Evolutionary conservation across 768 basidiomycete genomes (phyloP), one percentile per base, ranked within the genome.

Genomic region (Pleurotus platypus): DNA sequence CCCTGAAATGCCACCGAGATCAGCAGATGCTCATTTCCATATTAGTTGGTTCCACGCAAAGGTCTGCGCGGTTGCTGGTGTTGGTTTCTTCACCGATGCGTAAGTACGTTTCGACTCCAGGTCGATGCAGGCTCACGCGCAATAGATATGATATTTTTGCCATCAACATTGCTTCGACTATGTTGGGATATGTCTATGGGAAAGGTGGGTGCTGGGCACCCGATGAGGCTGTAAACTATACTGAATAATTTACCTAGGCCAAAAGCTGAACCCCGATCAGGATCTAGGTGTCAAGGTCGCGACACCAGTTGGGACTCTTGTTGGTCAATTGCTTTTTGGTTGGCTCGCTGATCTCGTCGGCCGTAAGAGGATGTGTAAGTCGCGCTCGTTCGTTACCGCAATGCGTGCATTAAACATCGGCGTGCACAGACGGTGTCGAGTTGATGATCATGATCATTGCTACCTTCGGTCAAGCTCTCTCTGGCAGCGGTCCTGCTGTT

Each of bases 21-120:
- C 30, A 35, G 30, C 30, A 35, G 30, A 35, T 35, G 30, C 30
- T 35, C 30, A 35, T 35, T 35, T 35, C 30, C 30, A 61, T 38
- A 57, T 38, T 50, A 89, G 89, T 5, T 90, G 87, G 85, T 94
- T 93, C 75, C 93, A 94, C 64, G 84, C 87, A 57, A 93, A 92
- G 70, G 79, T 86, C 59, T 84, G 82, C 63, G 61, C 83, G 57
- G 81, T 82, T 39, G 75, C 90, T 2, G 91, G 93, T 63, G 88
- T 88, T 8, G 93, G 93, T 24, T 94, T 95, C 80, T 95, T 94
- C 78, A 93, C 93, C 49, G 92, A 91, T 73, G 85, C 87, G 82
- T 85, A 62, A 63, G 81, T 70, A 0, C 6, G 46, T 20, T 56
- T 13, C 37, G 48, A 38, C 46, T 13, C 18, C 42, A 47, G 39